phyloP scores from a whole-genome alignment of 768 basidiomycete genomes.

The Tulasnella sp. region DNA sequence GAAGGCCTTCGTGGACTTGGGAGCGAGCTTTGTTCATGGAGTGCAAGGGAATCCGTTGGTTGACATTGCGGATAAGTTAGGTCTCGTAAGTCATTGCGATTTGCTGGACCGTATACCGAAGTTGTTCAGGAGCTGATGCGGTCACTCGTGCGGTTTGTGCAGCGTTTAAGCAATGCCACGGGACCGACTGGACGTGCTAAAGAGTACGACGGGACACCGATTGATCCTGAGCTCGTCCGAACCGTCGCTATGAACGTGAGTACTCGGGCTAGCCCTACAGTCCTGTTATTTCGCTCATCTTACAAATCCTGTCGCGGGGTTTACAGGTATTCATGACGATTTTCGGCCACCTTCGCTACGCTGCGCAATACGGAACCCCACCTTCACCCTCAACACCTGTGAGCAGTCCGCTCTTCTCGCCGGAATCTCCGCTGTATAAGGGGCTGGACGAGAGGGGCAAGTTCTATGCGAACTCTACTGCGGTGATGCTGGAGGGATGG shows the following conservation, averaged over 20 bases:
- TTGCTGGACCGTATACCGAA: not conserved
- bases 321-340: not conserved
- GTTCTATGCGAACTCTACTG: slow-evolving; percentile 1
- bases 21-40: slow-evolving; percentile 15
- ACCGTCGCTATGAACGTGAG: not conserved
- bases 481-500: slow-evolving; percentile 11
- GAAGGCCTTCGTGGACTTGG: slow-evolving; percentile 2
- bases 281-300: not conserved
- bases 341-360: not conserved
- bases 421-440: slow-evolving; percentile 10
- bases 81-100: slow-evolving; percentile 5
- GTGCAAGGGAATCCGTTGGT: slow-evolving; percentile 13
- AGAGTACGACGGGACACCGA: not conserved
- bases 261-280: not conserved
- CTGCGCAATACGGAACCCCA: not conserved
- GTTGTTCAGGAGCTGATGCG: not conserved
- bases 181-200: not conserved
- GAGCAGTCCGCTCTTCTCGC: not conserved
- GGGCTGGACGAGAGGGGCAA: not conserved
- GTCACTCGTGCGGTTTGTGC: not conserved
- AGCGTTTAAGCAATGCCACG: not conserved
- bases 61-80: not conserved
- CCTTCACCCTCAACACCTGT: not conserved
- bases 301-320: too few species aligned
- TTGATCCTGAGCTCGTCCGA: not conserved